These are phyloP conservation scores for Diutina catenulata DNA, from an alignment of 1,139 yeast species.

Conservation along the genomic window DNA sequence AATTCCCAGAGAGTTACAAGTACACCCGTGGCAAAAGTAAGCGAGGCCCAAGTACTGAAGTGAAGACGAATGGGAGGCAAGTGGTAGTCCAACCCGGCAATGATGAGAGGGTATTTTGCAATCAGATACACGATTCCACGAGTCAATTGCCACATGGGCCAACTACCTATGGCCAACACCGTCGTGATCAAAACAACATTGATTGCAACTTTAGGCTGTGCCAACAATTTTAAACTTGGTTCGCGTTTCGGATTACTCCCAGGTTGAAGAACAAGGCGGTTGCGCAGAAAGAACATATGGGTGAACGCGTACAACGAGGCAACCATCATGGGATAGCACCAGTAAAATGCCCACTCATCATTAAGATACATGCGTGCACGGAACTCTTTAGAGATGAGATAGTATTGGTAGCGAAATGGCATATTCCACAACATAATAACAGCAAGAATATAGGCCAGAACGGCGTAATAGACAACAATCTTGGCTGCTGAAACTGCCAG, in stretches of 20 bases:
- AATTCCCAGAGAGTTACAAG: slow-evolving; percentile 45
- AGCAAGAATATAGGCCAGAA: slow-evolving; percentile 27
- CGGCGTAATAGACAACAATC: slow-evolving; percentile 22
- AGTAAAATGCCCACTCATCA: slow-evolving; percentile 48
- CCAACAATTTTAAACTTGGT: neutral
- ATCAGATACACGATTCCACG: slow-evolving; percentile 36
- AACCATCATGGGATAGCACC: slow-evolving; percentile 26
- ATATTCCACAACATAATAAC: slow-evolving; percentile 20
- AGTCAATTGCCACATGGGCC: slow-evolving; percentile 33
- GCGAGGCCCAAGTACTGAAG: slow-evolving; percentile 20
- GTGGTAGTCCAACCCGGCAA: slow-evolving; percentile 24
- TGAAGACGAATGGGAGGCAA: slow-evolving; percentile 27
- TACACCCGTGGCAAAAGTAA: slow-evolving; percentile 28
- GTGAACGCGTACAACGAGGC: slow-evolving; percentile 40
- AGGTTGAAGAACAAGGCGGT: slow-evolving; percentile 39
- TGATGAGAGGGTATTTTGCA: slow-evolving; percentile 15
- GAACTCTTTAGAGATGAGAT: slow-evolving; percentile 33
- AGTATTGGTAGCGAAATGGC: slow-evolving; percentile 18
- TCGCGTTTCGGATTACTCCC: slow-evolving; percentile 16
- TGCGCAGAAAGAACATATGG: slow-evolving; percentile 49
- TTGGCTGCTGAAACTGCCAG: slow-evolving; percentile 27
- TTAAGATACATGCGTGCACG: slow-evolving; percentile 45
- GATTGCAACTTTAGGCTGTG: slow-evolving; percentile 21
- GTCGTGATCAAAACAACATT: slow-evolving; percentile 25
- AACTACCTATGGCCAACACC: slow-evolving; percentile 20